Evolutionary conservation across 2,329 filamentous ascomycete species (phyloP).

Genomic region (Alternaria triticimaculans): DNA sequence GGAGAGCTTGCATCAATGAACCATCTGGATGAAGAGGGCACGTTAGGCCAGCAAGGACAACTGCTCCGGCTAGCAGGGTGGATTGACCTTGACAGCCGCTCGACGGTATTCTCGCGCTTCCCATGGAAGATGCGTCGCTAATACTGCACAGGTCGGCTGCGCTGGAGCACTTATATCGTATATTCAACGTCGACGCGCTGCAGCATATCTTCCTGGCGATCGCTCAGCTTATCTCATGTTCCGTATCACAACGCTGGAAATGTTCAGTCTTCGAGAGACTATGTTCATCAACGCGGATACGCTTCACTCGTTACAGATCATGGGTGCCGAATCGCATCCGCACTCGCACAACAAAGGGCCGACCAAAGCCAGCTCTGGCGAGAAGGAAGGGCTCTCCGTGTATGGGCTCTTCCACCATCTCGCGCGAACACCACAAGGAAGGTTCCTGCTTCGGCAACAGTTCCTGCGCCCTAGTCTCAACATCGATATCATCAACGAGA

Average conservation of each 20-base stretch:
- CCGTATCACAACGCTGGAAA: constrained; percentile 69
- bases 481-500: constrained; percentile 69
- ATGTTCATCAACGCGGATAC: constrained; percentile 85
- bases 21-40: constrained; percentile 53
- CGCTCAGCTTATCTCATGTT: constrained; percentile 62
- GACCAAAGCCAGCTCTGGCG: constrained; percentile 64
- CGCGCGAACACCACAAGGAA: constrained; percentile 81
- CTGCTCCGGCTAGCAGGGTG: constrained; percentile 72
- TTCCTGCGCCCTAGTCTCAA: constrained; percentile 82
- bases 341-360: constrained; percentile 79
- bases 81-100: constrained; percentile 74
- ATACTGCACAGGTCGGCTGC: constrained; percentile 71
- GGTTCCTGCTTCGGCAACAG: constrained; percentile 72
- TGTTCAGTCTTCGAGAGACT: constrained; percentile 71
- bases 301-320: constrained; percentile 80
- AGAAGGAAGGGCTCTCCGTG: constrained; percentile 82
- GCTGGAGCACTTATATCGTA: constrained; percentile 86
- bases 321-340: constrained; percentile 82
- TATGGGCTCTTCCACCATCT: constrained; percentile 82
- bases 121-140: background rate
- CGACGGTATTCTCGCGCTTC: constrained; percentile 61
- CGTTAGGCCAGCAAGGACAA: constrained; percentile 66
- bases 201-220: constrained; percentile 68
- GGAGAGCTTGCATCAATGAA: constrained; percentile 56
- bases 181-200: constrained; percentile 71